Conservation (phyloP, 2,329 filamentous ascomycete species). For the Simplicillium aogashimaense region DNA sequence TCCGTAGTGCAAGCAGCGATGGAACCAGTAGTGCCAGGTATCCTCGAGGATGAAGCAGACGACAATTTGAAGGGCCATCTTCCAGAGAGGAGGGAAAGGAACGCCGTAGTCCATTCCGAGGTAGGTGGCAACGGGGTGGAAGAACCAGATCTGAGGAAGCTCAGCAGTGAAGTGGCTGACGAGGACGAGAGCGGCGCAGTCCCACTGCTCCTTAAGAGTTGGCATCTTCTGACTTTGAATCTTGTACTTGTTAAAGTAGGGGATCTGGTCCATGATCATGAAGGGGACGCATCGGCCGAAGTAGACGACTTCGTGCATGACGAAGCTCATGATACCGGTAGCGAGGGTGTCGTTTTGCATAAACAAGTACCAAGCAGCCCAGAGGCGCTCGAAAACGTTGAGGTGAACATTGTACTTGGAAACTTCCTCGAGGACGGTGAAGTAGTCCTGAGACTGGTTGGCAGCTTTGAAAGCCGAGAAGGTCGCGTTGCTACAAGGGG, state of each 20-base stretch:
- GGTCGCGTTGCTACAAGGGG: constrained; percentile 37
- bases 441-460: constrained; percentile 40
- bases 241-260: constrained; percentile 88
- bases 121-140: constrained; percentile 91
- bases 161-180: constrained; percentile 96
- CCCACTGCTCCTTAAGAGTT: constrained; percentile 86
- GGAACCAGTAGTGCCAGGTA: constrained; percentile 96
- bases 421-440: constrained; percentile 52
- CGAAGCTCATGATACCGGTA: constrained; percentile 94
- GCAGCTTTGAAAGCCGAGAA: constrained; percentile 33
- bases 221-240: constrained; percentile 86
- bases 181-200: constrained; percentile 86
- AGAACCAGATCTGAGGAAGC: constrained; percentile 96
- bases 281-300: constrained; percentile 87
- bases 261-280: constrained; percentile 83
- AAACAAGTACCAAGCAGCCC: constrained; percentile 94
- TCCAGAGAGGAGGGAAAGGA: constrained; percentile 77
- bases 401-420: constrained; percentile 73
- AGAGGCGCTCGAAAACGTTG: constrained; percentile 78
- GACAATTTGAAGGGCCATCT: constrained; percentile 82
- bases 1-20: constrained; percentile 87
- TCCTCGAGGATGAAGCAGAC: constrained; percentile 96
- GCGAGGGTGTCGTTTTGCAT: constrained; percentile 97
- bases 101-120: constrained; percentile 82
- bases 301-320: constrained; percentile 90